Evolutionary conservation across 2,329 filamentous ascomycete species (phyloP).

Genomic region (Trichoderma arundinaceum): DNA sequence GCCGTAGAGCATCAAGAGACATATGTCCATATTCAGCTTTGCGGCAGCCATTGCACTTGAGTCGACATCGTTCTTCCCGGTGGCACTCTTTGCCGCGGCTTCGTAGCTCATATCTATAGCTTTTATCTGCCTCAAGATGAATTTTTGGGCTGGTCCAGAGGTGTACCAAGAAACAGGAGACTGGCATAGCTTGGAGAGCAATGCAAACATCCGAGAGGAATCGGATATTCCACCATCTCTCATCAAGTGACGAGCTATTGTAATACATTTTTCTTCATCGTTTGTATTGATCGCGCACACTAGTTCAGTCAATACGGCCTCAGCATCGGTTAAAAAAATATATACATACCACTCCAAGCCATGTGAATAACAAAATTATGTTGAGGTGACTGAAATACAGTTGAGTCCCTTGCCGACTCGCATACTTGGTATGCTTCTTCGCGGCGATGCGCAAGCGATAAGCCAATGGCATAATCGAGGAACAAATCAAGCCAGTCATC

Average conservation of each 20-base stretch:
- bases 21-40: conserved; percentile 67
- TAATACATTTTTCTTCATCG: conserved; percentile 76
- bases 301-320: conserved; percentile 41
- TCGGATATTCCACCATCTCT: conserved; percentile 81
- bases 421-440: conserved; percentile 81
- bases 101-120: conserved; percentile 73
- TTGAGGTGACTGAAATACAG: conserved; percentile 76
- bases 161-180: conserved; percentile 77
- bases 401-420: conserved; percentile 77
- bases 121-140: conserved; percentile 88
- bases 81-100: conserved; percentile 41
- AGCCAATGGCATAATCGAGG: conserved; percentile 79
- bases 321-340: neutral
- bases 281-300: conserved; percentile 82
- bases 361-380: conserved; percentile 76
- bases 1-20: conserved; percentile 84
- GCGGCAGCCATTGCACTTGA: neutral
- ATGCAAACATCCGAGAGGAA: conserved; percentile 80
- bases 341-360: conserved; percentile 70
- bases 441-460: conserved; percentile 70
- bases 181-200: conserved; percentile 76
- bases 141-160: conserved; percentile 84
- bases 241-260: conserved; percentile 82
- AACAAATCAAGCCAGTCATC: conserved; percentile 89
- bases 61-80: conserved; percentile 38